Base-by-base conservation (phyloP, 345 rosid genomes). In the Raphanus raphanistrum region DNA sequence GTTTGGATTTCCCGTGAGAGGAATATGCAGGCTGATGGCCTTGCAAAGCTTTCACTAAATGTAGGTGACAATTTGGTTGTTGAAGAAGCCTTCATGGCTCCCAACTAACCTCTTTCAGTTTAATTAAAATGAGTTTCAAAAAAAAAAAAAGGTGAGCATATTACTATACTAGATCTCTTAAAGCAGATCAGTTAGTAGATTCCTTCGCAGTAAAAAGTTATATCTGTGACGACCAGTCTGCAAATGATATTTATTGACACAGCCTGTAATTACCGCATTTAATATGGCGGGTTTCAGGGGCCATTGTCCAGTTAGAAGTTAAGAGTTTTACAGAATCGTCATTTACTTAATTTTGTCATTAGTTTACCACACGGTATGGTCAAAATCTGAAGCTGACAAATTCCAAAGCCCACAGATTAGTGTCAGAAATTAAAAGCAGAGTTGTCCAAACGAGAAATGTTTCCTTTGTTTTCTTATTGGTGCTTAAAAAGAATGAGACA, bases 301-400 rank as follows among this genome's bases (percentile, higher is more conserved):
- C 10, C 54, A 61, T 76, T 75, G 35, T 27, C 57, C 60, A 43
- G 1, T 75, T 41, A 75, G 9, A 57, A 29, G 21, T 57, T 66
- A 57, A 21, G n/a, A 41, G 27, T 57, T 4, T 41, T 32, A 17
- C 4, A 41, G 21, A 29, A 58, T 66, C 11, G 17, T 3, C 16
- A 75, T 45, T 75, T 41, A 45, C 8, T 31, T 10, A 45, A 25
- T 8, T 67, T 62, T 13, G 52, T 68, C 41, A 50, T 62, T 50
- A 36, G n/a, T 54, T 63, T 8, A 63, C 21, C 0, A 21, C 21
- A 21, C 21, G 0, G 1, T 27, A 15, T 71, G 77, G 77, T 78
- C 81, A 72, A 72, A 78, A 72, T 66, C 73, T 72, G 68, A 72
- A 78, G 73, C 63, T 66, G 81, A 78, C 77, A 36, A 72, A 66